phyloP scores from a whole-genome alignment of 352 stramenopile genomes.

The Phytophthora pluvialis region DNA sequence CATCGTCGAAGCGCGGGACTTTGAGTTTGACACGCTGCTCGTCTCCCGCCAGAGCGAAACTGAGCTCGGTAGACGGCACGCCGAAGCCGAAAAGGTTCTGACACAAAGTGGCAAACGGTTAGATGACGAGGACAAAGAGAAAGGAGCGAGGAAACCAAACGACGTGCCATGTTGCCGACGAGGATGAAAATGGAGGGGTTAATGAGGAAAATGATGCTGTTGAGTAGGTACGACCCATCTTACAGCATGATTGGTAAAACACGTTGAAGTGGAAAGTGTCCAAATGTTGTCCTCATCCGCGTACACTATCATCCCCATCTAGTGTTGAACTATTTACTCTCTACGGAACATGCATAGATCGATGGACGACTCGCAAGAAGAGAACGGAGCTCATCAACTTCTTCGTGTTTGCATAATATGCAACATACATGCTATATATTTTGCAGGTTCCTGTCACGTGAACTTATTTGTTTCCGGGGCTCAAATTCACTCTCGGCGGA shows the following conservation, averaged over 20 bases:
- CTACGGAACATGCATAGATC: no score
- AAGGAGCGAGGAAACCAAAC: neutral
- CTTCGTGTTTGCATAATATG: no score
- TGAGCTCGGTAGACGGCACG: constrained; percentile 44
- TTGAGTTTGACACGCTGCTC: constrained; percentile 33
- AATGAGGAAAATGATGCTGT: neutral
- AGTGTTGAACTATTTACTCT: no score
- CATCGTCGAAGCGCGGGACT: constrained; percentile 26
- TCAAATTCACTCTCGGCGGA: no score
- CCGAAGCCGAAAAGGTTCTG: constrained; percentile 71
- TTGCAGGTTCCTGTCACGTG: no score
- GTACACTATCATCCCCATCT: no score
- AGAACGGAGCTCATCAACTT: no score
- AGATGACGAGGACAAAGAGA: neutral
- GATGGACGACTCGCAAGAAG: no score
- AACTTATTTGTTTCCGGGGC: no score
- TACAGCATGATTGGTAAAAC: neutral
- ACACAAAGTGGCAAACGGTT: constrained; percentile 1
- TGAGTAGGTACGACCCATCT: neutral
- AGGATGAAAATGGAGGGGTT: neutral
- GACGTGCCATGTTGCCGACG: constrained; percentile 8
- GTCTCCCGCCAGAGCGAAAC: constrained; percentile 44
- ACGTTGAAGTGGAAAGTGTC: no score
- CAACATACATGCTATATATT: no score
- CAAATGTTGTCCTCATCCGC: no score